Base-by-base conservation (phyloP, 2,329 filamentous ascomycete genomes). In the Curvularia lunata region DNA sequence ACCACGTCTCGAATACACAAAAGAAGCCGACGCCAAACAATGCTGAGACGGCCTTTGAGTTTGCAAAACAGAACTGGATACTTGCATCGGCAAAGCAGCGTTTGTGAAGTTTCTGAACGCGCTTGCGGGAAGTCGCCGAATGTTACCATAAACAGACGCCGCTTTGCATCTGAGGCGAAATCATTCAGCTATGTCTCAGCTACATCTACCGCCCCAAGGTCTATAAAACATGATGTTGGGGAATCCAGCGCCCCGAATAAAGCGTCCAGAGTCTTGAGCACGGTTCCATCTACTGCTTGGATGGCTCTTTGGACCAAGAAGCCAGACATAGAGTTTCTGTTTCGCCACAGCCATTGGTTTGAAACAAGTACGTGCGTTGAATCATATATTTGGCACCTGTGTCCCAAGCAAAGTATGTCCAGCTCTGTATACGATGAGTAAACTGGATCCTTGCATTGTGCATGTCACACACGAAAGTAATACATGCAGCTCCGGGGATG, bases 371-470 rank as follows among this genome's bases (percentile, higher is more conserved):
- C 48, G 28, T 42, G 56, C 57, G 56, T 53, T 61, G 9, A 54
- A 63, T 43, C 53, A 59, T 48, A 56, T 53, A 4, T 59, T 53
- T 19, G 56, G 59, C 1, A n/a, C 34, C 9, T 53, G 56, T 4
- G 59, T 64, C 28, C 18, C 58, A 13, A 57, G 56, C 9, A 46
- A 54, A 3, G 50, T 58, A 42, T 2, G 28, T 25, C 9, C 16
- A 19, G 9, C 12, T 12, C 8, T n/a, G 16, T 34, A 37, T 23
- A 9, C 25, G 13, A 40, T 8, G 13, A 16, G 18, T 23, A 4
- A 12, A 12, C 8, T 21, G 25, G 56, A 47, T 59, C 28, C 53
- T 59, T 34, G 58, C 32, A 9, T 55, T 50, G 5, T 41, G 50
- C 25, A 47, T 62, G n/a, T 54, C 52, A 19, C 55, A 42, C 2